Conservation (phyloP, 169 alveolate genomes). For the Plasmodium fragile region DNA sequence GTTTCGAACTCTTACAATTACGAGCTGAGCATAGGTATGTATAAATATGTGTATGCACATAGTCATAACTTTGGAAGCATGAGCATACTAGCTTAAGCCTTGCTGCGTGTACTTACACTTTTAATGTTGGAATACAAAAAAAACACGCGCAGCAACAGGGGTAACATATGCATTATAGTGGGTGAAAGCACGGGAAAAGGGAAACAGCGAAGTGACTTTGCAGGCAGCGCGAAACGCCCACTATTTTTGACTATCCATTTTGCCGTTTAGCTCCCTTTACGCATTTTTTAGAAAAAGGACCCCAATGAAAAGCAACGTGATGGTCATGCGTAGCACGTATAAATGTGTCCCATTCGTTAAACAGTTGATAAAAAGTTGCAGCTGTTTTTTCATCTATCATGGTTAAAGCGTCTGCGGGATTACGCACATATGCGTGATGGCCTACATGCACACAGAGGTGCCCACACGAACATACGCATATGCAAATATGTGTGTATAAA, state of each 20-base stretch:
- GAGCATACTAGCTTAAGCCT: neutral
- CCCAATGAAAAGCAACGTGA: neutral
- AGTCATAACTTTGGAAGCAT: neutral
- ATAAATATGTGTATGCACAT: neutral
- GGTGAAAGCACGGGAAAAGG: neutral
- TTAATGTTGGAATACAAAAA: neutral
- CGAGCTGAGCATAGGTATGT: neutral
- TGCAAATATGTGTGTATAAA: neutral
- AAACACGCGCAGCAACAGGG: neutral
- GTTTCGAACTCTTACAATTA: neutral
- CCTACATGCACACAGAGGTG: neutral
- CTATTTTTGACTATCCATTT: neutral
- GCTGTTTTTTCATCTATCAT: neutral
- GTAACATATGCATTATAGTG: neutral
- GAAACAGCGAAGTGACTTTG: neutral
- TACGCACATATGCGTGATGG: neutral
- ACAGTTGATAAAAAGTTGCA: neutral
- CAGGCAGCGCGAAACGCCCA: neutral
- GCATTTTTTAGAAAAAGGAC: neutral
- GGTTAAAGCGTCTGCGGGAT: neutral
- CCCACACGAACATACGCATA: neutral
- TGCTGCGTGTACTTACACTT: neutral
- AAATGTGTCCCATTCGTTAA: neutral
- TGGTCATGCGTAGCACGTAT: neutral
- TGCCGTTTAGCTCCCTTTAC: neutral